phyloP scores from a whole-genome alignment of 78 protist genomes.

The Anaeramoeba flamelloides region DNA sequence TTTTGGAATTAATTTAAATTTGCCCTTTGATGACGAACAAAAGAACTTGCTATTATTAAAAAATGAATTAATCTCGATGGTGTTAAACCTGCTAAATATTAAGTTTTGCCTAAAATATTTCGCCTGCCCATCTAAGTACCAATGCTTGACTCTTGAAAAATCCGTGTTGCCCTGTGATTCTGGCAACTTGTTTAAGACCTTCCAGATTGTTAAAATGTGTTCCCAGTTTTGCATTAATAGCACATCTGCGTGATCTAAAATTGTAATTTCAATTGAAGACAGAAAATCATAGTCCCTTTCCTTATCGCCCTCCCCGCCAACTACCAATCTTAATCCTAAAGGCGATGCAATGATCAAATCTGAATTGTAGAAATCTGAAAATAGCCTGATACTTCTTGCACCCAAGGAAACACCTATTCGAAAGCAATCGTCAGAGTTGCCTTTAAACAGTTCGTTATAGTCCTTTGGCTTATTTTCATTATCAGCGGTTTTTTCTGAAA shows the following conservation, averaged over 20 bases:
- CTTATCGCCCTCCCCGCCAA: not conserved
- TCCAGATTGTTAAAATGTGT: constrained; percentile 27
- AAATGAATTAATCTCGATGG: constrained; percentile 40
- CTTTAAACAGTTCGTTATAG: constrained; percentile 13
- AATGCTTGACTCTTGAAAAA: constrained; percentile 21
- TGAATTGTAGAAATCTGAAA: constrained; percentile 17
- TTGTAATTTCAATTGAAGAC: constrained; percentile 44
- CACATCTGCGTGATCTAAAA: constrained; percentile 38
- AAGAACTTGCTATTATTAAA: constrained; percentile 18
- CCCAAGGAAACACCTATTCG: constrained; percentile 19
- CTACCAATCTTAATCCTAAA: constrained; percentile 38
- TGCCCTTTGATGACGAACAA: constrained; percentile 13
- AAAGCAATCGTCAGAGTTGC: constrained; percentile 24
- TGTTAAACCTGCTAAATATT: constrained; percentile 12
- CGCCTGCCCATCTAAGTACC: not conserved
- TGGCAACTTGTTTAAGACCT: constrained; percentile 26
- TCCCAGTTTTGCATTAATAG: constrained; percentile 68
- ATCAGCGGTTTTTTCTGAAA: not conserved
- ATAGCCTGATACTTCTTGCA: constrained; percentile 24
- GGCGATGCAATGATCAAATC: constrained; percentile 68
- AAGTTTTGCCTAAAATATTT: constrained; percentile 42
- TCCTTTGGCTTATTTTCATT: constrained; percentile 11
- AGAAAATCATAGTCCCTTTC: constrained; percentile 26
- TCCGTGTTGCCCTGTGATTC: constrained; percentile 24
- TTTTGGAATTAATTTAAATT: not conserved